A percentile compares a stretch with the other conserved stretches of the same genome.
These are phyloP conservation scores for Blastomyces parvus DNA, from an alignment of 2,329 filamentous ascomycete genomes.

Conservation along the genomic window DNA sequence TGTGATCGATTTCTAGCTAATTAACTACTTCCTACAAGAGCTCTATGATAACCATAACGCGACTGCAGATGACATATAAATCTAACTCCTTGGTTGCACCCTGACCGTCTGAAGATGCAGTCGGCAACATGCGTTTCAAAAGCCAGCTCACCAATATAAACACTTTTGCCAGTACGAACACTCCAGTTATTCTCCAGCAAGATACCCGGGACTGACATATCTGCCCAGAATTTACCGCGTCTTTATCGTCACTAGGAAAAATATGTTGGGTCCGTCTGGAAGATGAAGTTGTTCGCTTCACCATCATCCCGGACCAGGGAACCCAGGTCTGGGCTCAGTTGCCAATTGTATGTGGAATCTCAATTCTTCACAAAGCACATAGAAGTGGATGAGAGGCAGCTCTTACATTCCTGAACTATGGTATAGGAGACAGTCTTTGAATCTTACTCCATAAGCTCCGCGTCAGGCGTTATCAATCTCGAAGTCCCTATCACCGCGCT, in stretches of 20 bases:
- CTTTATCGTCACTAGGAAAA: slow-evolving; percentile 60
- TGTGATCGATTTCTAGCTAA: no score
- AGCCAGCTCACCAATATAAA: slow-evolving; percentile 43
- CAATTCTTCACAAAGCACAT: background rate
- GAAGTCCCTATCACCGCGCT: slow-evolving; percentile 84
- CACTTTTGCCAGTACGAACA: slow-evolving; percentile 44
- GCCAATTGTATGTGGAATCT: slow-evolving; percentile 24
- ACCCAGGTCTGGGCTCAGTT: slow-evolving; percentile 93
- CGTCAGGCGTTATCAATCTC: slow-evolving; percentile 90
- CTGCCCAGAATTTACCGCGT: slow-evolving; percentile 50
- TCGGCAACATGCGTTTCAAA: slow-evolving; percentile 42
- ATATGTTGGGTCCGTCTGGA: slow-evolving; percentile 86
- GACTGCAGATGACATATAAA: background rate
- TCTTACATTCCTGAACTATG: slow-evolving; percentile 8
- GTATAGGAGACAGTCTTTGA: slow-evolving; percentile 74
- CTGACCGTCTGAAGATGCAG: background rate
- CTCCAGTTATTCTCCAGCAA: background rate
- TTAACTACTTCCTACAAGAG: no score
- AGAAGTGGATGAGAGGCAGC: background rate
- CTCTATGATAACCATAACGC: no score
- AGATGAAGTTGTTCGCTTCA: slow-evolving; percentile 81
- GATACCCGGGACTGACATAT: background rate
- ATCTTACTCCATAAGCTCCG: slow-evolving; percentile 78
- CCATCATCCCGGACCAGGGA: slow-evolving; percentile 86
- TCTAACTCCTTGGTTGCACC: background rate